These are phyloP conservation scores for Diddensiella caesifluorescens DNA, from an alignment of 805 yeast species.

Conservation along the genomic window DNA sequence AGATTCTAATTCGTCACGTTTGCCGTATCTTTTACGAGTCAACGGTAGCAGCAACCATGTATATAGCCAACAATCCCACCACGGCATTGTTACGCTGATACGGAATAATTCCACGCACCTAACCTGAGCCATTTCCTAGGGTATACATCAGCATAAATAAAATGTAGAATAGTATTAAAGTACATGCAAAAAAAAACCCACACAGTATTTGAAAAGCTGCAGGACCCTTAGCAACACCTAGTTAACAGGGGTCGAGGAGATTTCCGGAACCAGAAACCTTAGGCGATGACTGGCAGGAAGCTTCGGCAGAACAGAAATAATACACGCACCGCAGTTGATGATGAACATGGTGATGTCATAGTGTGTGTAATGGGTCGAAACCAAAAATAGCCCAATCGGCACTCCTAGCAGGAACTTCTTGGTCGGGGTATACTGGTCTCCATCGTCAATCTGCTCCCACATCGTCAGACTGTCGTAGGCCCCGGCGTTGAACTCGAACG, in stretches of 20 bases:
- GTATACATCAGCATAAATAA: no score
- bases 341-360: constrained; percentile 77
- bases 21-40: no score
- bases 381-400: constrained; percentile 81
- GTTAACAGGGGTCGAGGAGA: constrained; percentile 6
- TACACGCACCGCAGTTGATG: constrained; percentile 73
- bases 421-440: constrained; percentile 95
- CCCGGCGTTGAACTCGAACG: constrained; percentile 94
- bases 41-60: no score
- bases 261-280: constrained; percentile 28
- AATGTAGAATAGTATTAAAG: no score
- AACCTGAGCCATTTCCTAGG: no score
- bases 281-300: constrained; percentile 50
- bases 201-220: no score
- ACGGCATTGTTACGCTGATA: no score
- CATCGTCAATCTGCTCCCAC: constrained; percentile 98
- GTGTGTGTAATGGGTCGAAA: constrained; percentile 84
- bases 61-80: no score
- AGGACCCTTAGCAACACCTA: no score
- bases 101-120: no score
- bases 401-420: constrained; percentile 88
- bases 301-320: constrained; percentile 87
- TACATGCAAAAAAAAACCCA: no score
- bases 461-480: constrained; percentile 92
- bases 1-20: no score